Conservation (phyloP, 495 filamentous ascomycete genomes). For the Cryomyces antarcticus region DNA sequence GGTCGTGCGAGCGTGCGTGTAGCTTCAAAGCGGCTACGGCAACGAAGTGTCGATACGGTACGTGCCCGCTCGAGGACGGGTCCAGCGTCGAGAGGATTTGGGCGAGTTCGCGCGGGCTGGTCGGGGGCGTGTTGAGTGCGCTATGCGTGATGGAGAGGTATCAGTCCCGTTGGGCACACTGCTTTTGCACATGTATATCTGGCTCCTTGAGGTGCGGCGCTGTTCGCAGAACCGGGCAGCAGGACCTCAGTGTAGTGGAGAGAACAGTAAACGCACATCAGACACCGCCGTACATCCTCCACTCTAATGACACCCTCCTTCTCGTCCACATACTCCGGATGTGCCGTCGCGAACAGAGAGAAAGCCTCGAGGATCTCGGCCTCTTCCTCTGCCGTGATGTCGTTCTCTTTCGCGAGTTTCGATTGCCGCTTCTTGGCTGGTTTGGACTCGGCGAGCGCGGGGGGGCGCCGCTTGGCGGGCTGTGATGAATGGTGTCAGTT, state of each 20-base stretch:
- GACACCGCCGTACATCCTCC: constrained; percentile 60
- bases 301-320: constrained; percentile 53
- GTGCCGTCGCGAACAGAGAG: constrained; percentile 41
- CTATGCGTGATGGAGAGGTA: neutral
- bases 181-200: neutral
- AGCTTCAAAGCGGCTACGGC: constrained; percentile 72
- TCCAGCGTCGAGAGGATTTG: constrained; percentile 62
- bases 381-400: constrained; percentile 66
- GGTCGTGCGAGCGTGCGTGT: constrained; percentile 23
- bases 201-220: no score
- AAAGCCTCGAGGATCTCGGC: constrained; percentile 81
- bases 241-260: no score
- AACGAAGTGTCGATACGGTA: constrained; percentile 57
- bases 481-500: constrained; percentile 4
- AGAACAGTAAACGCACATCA: constrained; percentile 35
- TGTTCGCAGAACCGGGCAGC: no score
- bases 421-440: constrained; percentile 35
- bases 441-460: constrained; percentile 5
- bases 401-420: constrained; percentile 75
- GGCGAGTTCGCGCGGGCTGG: constrained; percentile 40
- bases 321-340: constrained; percentile 41
- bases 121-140: constrained; percentile 29
- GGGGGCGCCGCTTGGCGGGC: constrained; percentile 22
- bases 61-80: constrained; percentile 56
- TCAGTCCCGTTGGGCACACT: neutral